A percentile compares a stretch with the other conserved stretches of the same genome.
Evolutionary conservation across 768 basidiomycete species (phyloP).

Genomic region (Pilatotrama ljubarskyi): DNA sequence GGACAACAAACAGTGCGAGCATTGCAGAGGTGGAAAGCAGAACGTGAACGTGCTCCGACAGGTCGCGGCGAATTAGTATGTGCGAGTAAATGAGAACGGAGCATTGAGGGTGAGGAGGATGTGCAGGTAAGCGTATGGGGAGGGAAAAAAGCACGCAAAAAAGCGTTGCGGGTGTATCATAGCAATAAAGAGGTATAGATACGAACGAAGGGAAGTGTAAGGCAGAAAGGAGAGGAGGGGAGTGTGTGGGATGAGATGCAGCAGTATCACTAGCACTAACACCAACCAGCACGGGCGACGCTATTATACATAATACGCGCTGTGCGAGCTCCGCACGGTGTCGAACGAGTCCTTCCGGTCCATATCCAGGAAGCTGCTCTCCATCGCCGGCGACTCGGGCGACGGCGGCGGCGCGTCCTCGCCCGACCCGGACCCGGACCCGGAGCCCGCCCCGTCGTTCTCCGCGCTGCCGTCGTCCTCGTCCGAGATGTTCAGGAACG

Average conservation of each 20-base stretch:
- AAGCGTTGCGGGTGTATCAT: slow-evolving; percentile 11
- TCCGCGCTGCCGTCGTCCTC: slow-evolving; percentile 25
- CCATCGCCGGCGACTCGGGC: slow-evolving; percentile 20
- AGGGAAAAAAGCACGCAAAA: background rate
- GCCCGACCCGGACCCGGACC: background rate
- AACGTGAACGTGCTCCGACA: background rate
- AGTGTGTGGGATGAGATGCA: background rate
- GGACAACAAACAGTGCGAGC: slow-evolving; percentile 2
- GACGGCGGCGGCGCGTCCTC: slow-evolving; percentile 7
- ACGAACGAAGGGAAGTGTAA: slow-evolving; percentile 17
- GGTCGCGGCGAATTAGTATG: background rate
- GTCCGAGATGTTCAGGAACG: slow-evolving; percentile 68
- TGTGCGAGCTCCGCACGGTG: slow-evolving; percentile 34
- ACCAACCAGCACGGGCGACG: background rate
- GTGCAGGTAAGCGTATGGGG: slow-evolving; percentile 10
- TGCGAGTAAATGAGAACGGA: slow-evolving; percentile 1
- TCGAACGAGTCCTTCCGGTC: slow-evolving; percentile 41
- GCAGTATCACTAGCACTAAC: background rate
- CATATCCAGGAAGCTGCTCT: slow-evolving; percentile 44
- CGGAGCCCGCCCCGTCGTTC: slow-evolving; percentile 6
- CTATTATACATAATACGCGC: slow-evolving; percentile 31
- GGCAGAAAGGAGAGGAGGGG: background rate
- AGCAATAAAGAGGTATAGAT: slow-evolving; percentile 27
- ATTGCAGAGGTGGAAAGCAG: background rate
- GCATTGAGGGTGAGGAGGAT: background rate